phyloP scores from a whole-genome alignment of 2,329 filamentous ascomycete species.

The Bipolaris sorokiniana region DNA sequence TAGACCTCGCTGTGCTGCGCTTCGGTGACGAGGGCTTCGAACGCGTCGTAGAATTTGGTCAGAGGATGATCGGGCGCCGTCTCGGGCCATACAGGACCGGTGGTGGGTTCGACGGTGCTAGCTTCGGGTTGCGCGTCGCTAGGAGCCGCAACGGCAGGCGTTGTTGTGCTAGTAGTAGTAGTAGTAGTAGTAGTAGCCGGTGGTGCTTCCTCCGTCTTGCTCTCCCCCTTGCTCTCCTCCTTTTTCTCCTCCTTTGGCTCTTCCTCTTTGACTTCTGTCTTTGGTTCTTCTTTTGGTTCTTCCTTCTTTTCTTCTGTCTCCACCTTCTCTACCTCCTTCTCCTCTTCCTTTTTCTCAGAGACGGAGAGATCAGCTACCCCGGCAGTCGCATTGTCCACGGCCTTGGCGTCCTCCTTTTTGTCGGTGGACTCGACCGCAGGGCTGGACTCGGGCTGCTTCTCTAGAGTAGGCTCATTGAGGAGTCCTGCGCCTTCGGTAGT shows the following conservation, averaged over 20 bases:
- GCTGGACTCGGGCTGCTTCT: constrained; percentile 24
- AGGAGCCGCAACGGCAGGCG: constrained; percentile 6
- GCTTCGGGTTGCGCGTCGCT: constrained; percentile 6
- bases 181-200: background rate
- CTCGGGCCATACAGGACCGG: constrained; percentile 44
- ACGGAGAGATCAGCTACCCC: constrained; percentile 27
- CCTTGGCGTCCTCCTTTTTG: constrained; percentile 23
- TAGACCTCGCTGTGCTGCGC: constrained; percentile 80
- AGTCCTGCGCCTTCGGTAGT: constrained; percentile 23
- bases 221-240: constrained; percentile 4
- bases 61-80: constrained; percentile 53
- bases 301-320: background rate
- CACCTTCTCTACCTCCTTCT: constrained; percentile 18
- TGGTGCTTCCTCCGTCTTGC: background rate
- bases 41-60: constrained; percentile 62
- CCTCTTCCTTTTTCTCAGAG: constrained; percentile 20
- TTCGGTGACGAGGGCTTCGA: constrained; percentile 64
- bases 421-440: constrained; percentile 21
- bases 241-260: background rate
- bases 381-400: constrained; percentile 23
- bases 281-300: background rate
- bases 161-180: background rate
- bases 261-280: background rate
- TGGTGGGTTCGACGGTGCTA: constrained; percentile 13
- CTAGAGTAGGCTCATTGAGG: constrained; percentile 14